Base-by-base conservation (phyloP, 768 basidiomycete genomes). In the Megacollybia marginata region DNA sequence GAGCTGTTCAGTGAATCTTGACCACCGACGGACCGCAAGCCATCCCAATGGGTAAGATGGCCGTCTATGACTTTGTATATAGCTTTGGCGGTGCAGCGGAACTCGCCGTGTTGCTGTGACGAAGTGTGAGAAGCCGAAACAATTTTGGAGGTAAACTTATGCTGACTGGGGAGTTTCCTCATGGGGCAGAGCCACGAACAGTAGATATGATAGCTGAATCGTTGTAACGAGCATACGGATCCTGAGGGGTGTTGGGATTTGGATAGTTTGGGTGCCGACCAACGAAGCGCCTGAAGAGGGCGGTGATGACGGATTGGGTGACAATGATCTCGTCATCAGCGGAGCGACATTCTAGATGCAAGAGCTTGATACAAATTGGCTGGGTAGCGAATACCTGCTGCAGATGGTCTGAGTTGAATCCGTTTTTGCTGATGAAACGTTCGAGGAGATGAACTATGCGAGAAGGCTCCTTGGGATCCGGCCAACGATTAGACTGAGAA, bases 401-500 rank as follows among this genome's bases (percentile, higher is more conserved):
- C n/a, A n/a, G n/a, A n/a, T n/a, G n/a, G n/a, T n/a, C n/a, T n/a
- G n/a, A n/a, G n/a, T n/a, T n/a, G n/a, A n/a, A n/a, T n/a, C n/a
- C n/a, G n/a, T 99, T 98, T 77, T 95, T 97, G 67, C 86, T 88
- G 73, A 98, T 96, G 76, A 99, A 99, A n/a, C 96, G 85, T 64
- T 99, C 96, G 55, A 99, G 83, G 59, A 99, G 90, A 61, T 99
- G 96, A 47, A 99, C 88, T 68, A 99, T 92, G 62, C 96, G 87
- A 67, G 90, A 84, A 60, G 93, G 92, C 69, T 99, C 96, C 72
- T 92, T 87, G 57, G 96, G 95, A 77, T 99, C 96, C 62, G 94
- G 89, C 58, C 92, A 88, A 64, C 96, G 91, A 73, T 93, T 95
- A 48, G 96, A 98, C 73, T 99, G 96, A 32, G 96, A 95, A 66